These are phyloP conservation scores for Sphaerulina musiva DNA, from an alignment of 2,329 filamentous ascomycete genomes.

Conservation along the genomic window DNA sequence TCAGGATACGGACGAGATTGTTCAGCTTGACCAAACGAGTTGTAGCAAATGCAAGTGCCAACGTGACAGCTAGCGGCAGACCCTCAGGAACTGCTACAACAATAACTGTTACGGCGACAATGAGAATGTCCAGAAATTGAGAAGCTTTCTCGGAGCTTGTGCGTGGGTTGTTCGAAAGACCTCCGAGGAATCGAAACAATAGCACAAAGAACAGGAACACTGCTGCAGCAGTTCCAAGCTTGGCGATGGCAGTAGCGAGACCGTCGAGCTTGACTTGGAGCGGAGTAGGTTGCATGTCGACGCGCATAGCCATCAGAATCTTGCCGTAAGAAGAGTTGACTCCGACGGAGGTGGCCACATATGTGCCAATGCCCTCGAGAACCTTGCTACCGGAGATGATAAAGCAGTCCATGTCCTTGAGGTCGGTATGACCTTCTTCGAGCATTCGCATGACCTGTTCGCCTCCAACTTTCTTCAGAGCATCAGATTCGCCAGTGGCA, in stretches of 20 bases:
- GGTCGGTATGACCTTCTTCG: slow-evolving; percentile 55
- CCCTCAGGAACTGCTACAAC: slow-evolving; percentile 63
- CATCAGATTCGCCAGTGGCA: slow-evolving; percentile 67
- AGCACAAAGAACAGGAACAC: slow-evolving; percentile 76
- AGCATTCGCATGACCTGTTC: slow-evolving; percentile 57
- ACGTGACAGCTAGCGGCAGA: slow-evolving; percentile 59
- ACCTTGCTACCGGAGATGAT: slow-evolving; percentile 82
- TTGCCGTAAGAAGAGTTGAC: slow-evolving; percentile 69
- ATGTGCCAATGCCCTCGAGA: slow-evolving; percentile 67
- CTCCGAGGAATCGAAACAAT: slow-evolving; percentile 74
- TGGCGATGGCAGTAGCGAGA: slow-evolving; percentile 73
- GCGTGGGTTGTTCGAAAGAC: slow-evolving; percentile 49
- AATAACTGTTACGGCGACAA: slow-evolving; percentile 59
- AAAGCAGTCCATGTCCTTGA: slow-evolving; percentile 69
- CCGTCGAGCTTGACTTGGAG: slow-evolving; percentile 70
- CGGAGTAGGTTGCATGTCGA: slow-evolving; percentile 70
- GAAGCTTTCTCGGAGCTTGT: slow-evolving; percentile 69
- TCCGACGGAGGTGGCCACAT: slow-evolving; percentile 69
- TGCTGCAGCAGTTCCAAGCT: slow-evolving; percentile 68
- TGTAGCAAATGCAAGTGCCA: slow-evolving; percentile 61
- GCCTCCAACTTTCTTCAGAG: slow-evolving; percentile 60
- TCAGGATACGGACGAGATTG: slow-evolving; percentile 60
- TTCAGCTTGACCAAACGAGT: slow-evolving; percentile 63
- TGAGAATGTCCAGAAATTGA: slow-evolving; percentile 56
- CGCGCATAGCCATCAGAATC: slow-evolving; percentile 69